Conservation (phyloP, 139 green algal genomes). For the Coelastrella sp. region DNA sequence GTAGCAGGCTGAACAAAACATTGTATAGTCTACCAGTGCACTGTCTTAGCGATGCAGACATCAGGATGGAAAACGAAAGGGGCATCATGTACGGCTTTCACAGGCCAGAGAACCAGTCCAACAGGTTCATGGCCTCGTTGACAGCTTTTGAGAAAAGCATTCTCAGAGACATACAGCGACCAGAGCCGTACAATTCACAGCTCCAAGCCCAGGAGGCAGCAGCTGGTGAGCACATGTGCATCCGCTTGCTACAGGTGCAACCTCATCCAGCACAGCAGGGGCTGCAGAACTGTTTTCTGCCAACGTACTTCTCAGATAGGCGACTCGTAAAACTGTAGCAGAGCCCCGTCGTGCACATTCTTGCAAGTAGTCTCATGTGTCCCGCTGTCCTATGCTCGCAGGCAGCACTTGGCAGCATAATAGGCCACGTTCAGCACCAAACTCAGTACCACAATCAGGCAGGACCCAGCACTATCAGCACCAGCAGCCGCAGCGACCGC, state of each 20-base stretch:
- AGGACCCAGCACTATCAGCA: background rate
- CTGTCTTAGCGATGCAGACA: constrained; percentile 30
- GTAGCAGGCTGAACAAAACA: constrained; percentile 23
- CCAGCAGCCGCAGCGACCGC: background rate
- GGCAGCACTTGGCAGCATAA: background rate
- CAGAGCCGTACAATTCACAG: background rate
- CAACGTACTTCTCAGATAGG: too few relatives aligned
- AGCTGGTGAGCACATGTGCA: background rate
- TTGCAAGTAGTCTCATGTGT: background rate
- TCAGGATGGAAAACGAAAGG: constrained; percentile 6
- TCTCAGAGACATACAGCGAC: constrained; percentile 29
- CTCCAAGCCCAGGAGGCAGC: background rate
- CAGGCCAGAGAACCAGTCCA: constrained; percentile 10
- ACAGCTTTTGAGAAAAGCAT: constrained; percentile 1
- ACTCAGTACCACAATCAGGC: too few relatives aligned
- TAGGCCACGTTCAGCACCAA: background rate
- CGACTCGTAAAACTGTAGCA: too few relatives aligned
- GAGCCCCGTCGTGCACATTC: too few relatives aligned
- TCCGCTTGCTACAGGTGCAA: background rate
- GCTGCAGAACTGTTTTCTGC: background rate
- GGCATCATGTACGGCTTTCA: constrained; percentile 28
- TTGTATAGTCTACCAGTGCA: constrained; percentile 37
- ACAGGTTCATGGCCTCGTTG: constrained; percentile 38
- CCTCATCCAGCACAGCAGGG: background rate
- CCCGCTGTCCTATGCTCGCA: background rate